These are phyloP conservation scores for Cladophialophora exuberans DNA, from an alignment of 2,329 filamentous ascomycete genomes.

Conservation along the genomic window DNA sequence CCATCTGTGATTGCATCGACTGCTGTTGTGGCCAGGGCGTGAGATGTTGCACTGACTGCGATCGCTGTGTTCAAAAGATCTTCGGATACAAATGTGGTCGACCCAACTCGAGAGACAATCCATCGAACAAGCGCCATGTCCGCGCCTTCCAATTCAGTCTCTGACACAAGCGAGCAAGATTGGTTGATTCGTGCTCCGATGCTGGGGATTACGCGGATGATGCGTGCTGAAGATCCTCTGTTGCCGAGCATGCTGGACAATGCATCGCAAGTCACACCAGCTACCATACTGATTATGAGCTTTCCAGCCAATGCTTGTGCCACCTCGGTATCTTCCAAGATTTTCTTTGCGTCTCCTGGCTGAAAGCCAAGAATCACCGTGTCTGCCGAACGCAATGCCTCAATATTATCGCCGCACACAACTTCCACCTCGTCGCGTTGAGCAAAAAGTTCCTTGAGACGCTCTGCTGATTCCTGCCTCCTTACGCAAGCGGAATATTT, in stretches of 20 bases:
- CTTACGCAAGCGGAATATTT: constrained; percentile 13
- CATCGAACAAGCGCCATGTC: not conserved
- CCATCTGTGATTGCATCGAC: constrained; percentile 56
- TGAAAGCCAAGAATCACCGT: constrained; percentile 54
- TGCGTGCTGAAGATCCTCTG: constrained; percentile 21
- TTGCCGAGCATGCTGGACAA: too few relatives aligned
- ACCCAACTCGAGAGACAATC: not conserved
- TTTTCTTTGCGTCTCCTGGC: constrained; percentile 47
- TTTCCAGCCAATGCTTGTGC: constrained; percentile 46
- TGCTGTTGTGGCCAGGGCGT: constrained; percentile 32
- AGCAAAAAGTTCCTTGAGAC: not conserved
- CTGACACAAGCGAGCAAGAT: constrained; percentile 55
- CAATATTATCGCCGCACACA: constrained; percentile 14
- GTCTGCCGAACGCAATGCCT: constrained; percentile 35
- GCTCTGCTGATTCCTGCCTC: constrained; percentile 2
- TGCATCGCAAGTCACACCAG: constrained; percentile 44
- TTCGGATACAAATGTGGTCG: constrained; percentile 51
- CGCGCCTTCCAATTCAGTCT: constrained; percentile 47
- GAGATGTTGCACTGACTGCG: constrained; percentile 51
- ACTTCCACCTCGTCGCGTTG: constrained; percentile 4
- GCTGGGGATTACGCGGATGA: constrained; percentile 49
- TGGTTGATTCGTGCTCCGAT: constrained; percentile 50
- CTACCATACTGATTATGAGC: constrained; percentile 56
- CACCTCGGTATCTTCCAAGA: constrained; percentile 45
- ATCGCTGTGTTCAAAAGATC: constrained; percentile 61